Evolutionary conservation across 192 early-diverging fungal genomes (phyloP), one percentile per base, ranked within the genome.

Genomic region (Helicostylum pulchrum): DNA sequence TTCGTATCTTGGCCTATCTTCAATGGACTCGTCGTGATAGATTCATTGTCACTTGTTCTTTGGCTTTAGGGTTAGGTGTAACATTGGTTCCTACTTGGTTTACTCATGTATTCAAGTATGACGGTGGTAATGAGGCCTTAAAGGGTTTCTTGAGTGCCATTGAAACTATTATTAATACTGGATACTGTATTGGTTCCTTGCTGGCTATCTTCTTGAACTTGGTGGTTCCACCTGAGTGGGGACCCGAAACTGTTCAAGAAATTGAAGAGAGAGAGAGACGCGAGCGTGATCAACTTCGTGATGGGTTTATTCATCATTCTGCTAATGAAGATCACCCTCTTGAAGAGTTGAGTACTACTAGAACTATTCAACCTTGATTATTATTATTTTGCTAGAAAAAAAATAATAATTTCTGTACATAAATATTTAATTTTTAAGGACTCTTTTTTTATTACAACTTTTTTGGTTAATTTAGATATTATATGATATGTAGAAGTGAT

Each of bases 21-120:
- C 53, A 75, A 21, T 83, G 81, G 81, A 78, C 72, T 17, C 69
- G 81, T 14, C 77, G 81, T 31, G 79, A 83, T 56, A 77, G 81
- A 6, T 80, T 83, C 45, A 80, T 83, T 59, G 71, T 75, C 20
- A 71, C 81, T 19, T 67, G 68, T 0, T 61, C 77, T 36, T 67
- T 83, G 32, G 70, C 79, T 3, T 50, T 83, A 3, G 81, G 78
- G 0, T 50, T 83, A 14, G 81, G 81, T 51, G 81, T 83, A 0
- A 67, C 67, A 15, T 48, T 83, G 65, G 52, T 21, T 21, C 67
- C 36, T 67, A 59, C 11, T 14, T 55, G 26, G 70, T 70, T 55
- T 19, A 75, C 72, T 1, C 68, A 85, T 57, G 75, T 85, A 57
- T 67, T 85, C 53, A 57, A 48, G 44, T 82, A 81, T 61, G 36